Evolutionary conservation across 73 alveolate genomes (phyloP), one percentile per base, ranked within the genome.

Genomic region (Blepharisma japonicum): DNA sequence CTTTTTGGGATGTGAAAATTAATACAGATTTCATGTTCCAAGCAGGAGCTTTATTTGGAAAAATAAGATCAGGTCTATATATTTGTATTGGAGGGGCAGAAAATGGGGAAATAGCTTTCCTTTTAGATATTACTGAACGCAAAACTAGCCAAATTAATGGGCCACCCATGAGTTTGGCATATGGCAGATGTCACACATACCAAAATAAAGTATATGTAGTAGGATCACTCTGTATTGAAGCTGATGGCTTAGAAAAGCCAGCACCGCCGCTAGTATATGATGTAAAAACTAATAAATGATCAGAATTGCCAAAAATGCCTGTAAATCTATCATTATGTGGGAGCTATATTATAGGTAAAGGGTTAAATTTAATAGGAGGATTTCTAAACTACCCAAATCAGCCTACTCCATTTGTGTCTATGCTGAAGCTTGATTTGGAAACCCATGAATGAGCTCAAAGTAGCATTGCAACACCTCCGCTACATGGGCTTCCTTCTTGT

Each of bases 121-220:
- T 8, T 20, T 20, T 61, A 18, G n/a, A 8, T 18, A 9, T 61
- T 2, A 9, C 2, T 25, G 38, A 14, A 20, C 14, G 23, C 1
- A 18, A 14, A 61, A 14, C 23, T 20, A 8, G 18, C 18, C 46
- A n/a, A 18, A 14, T 61, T 9, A 61, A n/a, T 9, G 18, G 50
- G 14, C 74, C 74, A 8, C 74, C 74, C 11, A 9, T 61, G 11
- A n/a, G 47, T 25, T 61, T 61, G 47, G 38, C 74, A 18, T 61
- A 61, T 61, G 74, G 74, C 5, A 14, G 14, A 14, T 18, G 14
- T 3, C 74, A 61, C 47, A 61, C 14, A 18, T 61, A 61, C 5
- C 50, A 25, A 61, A 39, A 25, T 2, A 14, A n/a, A 2, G 74
- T 25, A 1, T 61, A 14, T 25, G 23, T 61, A 8, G 5, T 61